These are phyloP conservation scores for Aegilops speltoides DNA, from an alignment of 176 grass and related monocot species.

Conservation along the genomic window DNA sequence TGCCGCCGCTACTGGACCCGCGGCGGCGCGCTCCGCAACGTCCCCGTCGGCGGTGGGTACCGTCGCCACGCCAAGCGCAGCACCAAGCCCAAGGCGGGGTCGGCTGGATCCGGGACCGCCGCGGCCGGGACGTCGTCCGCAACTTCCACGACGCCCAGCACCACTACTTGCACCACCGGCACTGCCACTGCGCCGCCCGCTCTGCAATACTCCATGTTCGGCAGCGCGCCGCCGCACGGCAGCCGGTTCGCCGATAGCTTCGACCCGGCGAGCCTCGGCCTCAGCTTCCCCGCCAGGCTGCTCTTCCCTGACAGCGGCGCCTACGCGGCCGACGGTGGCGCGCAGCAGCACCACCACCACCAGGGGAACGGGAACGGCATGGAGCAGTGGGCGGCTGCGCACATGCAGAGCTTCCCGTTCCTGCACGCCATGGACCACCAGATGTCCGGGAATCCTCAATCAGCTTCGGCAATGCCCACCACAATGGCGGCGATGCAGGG, in stretches of 20 bases:
- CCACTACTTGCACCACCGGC: not conserved
- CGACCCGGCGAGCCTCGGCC: not conserved
- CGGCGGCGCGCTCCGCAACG: slow-evolving; percentile 73
- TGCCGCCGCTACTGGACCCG: slow-evolving; percentile 97
- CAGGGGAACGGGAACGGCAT: not conserved
- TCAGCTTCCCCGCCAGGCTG: slow-evolving; percentile 7
- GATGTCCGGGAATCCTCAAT: not conserved
- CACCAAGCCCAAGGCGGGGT: slow-evolving; percentile 8
- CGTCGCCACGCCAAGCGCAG: slow-evolving; percentile 39
- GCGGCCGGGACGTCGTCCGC: not conserved
- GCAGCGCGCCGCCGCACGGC: not conserved
- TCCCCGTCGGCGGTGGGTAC: slow-evolving; percentile 57
- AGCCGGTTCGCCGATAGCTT: slow-evolving; percentile 13
- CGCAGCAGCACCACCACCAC: not conserved
- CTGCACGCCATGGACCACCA: slow-evolving; percentile 30
- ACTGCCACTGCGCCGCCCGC: not conserved
- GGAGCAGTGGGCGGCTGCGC: slow-evolving; percentile 8
- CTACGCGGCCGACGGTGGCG: not conserved
- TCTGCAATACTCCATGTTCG: not conserved
- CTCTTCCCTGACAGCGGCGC: not conserved
- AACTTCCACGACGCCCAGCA: not conserved
- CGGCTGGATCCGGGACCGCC: not conserved
- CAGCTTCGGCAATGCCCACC: not conserved
- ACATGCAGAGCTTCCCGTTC: slow-evolving; percentile 29
- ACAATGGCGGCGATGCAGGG: slow-evolving; percentile 20